Conservation (phyloP, 2,329 filamentous ascomycete genomes). For the Monosporascus sp. region DNA sequence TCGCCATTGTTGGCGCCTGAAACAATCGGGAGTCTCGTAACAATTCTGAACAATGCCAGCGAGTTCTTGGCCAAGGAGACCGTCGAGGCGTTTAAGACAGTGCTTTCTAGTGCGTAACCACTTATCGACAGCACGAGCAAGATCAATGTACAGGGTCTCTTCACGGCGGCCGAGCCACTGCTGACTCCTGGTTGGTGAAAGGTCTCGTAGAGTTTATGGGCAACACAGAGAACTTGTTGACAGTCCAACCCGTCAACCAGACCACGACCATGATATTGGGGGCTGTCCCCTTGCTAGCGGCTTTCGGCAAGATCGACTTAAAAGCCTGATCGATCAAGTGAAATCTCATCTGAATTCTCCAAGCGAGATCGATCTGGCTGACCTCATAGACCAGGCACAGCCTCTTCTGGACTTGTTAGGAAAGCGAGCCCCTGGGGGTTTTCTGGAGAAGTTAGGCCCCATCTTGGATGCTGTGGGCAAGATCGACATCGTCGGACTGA, state of each 20-base stretch:
- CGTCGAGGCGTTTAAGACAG: constrained; percentile 12
- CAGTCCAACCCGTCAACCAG: constrained; percentile 17
- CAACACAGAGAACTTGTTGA: constrained; percentile 24
- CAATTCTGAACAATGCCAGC: constrained; percentile 19
- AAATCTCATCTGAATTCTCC: constrained; percentile 25
- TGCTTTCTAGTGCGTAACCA: constrained; percentile 14
- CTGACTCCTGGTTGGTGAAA: constrained; percentile 24
- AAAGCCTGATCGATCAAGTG: constrained; percentile 25
- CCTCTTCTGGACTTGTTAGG: constrained; percentile 19
- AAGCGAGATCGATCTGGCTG: constrained; percentile 31
- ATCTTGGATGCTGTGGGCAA: constrained; percentile 15
- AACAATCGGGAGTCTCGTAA: constrained; percentile 27
- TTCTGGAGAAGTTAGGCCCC: constrained; percentile 1
- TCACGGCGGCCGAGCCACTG: constrained; percentile 29
- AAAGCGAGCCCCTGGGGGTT: constrained; percentile 1
- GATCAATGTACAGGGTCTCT: constrained; percentile 28
- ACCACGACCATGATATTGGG: constrained; percentile 21
- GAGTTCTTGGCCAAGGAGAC: constrained; percentile 11
- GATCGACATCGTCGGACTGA: constrained; percentile 24
- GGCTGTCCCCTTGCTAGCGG: constrained; percentile 20
- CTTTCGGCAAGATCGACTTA: constrained; percentile 23
- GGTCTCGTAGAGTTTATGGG: constrained; percentile 22
- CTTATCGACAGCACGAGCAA: constrained; percentile 21
- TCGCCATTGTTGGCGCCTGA: constrained; percentile 23
- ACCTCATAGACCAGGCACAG: constrained; percentile 26